Evolutionary conservation across 305 asterid genomes (phyloP).

Genomic region (Fraxinus ornus): DNA sequence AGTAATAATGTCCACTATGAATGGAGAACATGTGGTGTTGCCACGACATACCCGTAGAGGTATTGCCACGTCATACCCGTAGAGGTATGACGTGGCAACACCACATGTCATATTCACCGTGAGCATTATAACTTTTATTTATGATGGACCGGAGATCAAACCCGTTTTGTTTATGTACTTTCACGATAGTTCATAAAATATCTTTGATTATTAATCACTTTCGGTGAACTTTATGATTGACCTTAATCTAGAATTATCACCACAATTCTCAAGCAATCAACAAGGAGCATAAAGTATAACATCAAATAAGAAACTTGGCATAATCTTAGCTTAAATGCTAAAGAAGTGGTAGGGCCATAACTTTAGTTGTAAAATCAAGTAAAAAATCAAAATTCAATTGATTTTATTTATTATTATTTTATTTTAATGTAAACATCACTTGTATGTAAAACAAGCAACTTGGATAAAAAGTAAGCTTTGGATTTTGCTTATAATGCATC

Average conservation of each 20-base stretch:
- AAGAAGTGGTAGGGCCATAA: conserved; percentile 1
- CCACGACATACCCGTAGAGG: too few relatives aligned
- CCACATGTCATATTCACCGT: too few relatives aligned
- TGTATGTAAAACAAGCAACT: background rate
- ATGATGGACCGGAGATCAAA: too few relatives aligned
- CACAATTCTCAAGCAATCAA: background rate
- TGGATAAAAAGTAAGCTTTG: background rate
- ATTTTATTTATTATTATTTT: too few relatives aligned
- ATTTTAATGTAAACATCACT: background rate
- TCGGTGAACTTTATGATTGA: background rate
- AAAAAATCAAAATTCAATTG: background rate
- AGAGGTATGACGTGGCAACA: too few relatives aligned
- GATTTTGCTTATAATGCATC: background rate
- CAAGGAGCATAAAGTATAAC: background rate
- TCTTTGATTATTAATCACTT: background rate
- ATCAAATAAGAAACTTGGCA: background rate
- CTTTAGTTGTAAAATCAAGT: background rate
- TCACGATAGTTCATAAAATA: background rate
- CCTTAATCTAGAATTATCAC: background rate
- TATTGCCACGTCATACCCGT: too few relatives aligned
- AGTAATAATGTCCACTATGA: too few relatives aligned
- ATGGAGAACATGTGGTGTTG: too few relatives aligned
- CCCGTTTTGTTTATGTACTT: too few relatives aligned
- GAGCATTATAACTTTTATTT: too few relatives aligned
- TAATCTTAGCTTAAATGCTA: background rate